Evolutionary conservation across 768 basidiomycete genomes (phyloP).

Genomic region (Hemileccinum rubropunctum): DNA sequence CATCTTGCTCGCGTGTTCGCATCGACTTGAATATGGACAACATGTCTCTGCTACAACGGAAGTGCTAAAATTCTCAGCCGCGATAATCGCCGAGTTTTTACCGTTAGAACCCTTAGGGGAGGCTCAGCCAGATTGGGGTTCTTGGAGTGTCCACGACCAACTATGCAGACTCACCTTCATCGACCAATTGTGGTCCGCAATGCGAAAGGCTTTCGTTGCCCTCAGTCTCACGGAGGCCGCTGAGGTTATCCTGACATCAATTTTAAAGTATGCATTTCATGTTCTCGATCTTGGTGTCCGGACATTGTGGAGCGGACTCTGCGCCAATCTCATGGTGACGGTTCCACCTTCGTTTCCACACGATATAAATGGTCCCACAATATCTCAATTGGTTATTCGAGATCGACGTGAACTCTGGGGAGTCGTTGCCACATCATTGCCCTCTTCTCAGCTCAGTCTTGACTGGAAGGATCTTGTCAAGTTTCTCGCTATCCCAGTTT

Average conservation of each 20-base stretch:
- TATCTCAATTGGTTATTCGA: constrained; percentile 22
- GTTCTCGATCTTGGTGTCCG: constrained; percentile 39
- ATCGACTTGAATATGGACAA: constrained; percentile 38
- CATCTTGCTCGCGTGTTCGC: constrained; percentile 50
- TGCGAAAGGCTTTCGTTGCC: constrained; percentile 46
- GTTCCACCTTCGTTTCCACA: constrained; percentile 41
- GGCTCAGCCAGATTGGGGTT: constrained; percentile 16
- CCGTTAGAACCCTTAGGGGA: constrained; percentile 4
- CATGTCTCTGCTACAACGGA: constrained; percentile 36
- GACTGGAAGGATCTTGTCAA: constrained; percentile 42
- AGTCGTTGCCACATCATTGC: constrained; percentile 37
- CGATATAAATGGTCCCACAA: constrained; percentile 27
- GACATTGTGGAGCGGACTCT: constrained; percentile 47
- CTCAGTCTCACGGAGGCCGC: constrained; percentile 43
- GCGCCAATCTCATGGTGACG: constrained; percentile 43
- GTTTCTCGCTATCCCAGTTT: constrained; percentile 47
- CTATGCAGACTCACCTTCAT: constrained; percentile 38
- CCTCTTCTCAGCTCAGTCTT: constrained; percentile 21
- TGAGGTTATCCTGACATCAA: constrained; percentile 42
- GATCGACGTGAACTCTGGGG: constrained; percentile 46
- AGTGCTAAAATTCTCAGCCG: constrained; percentile 34
- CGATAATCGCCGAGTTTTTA: constrained; percentile 38
- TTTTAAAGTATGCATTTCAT: constrained; percentile 44
- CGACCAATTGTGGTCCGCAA: constrained; percentile 48
- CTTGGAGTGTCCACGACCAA: constrained; percentile 32